A percentile compares a stretch with the other conserved stretches of the same genome.
phyloP scores from a whole-genome alignment of 306 rosid genomes.

The Casuarina equisetifolia region DNA sequence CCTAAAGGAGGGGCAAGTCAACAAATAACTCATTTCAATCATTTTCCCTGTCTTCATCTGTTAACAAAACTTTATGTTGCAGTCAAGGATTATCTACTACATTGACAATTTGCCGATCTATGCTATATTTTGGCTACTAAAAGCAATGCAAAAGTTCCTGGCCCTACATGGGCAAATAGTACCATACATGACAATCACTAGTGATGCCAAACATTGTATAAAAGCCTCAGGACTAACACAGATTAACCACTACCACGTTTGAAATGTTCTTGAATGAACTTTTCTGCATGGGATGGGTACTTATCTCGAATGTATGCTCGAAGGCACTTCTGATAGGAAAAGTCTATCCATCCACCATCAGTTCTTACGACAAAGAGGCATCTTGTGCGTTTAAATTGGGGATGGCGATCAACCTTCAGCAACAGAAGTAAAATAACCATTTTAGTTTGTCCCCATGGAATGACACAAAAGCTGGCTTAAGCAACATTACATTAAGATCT shows the following conservation, averaged over 20 bases:
- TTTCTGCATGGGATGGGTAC: constrained; percentile 74
- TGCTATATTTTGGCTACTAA: constrained; percentile 21
- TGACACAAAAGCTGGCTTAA: not conserved
- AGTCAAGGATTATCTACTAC: constrained; percentile 45
- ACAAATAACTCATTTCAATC: constrained; percentile 47
- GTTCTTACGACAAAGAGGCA: constrained; percentile 89
- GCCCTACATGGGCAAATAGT: not conserved
- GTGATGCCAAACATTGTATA: constrained; percentile 16
- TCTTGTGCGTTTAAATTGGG: constrained; percentile 64
- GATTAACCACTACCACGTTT: constrained; percentile 67
- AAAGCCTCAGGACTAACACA: constrained; percentile 21
- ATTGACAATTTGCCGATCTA: constrained; percentile 37
- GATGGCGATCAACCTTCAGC: constrained; percentile 90
- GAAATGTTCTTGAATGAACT: constrained; percentile 73
- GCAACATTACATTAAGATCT: not conserved
- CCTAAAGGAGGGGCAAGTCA: constrained; percentile 44
- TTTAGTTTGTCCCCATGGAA: not conserved
- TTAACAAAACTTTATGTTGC: constrained; percentile 29
- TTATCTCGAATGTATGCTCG: constrained; percentile 69
- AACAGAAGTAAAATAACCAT: constrained; percentile 27
- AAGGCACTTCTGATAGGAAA: constrained; percentile 88
- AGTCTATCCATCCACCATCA: constrained; percentile 86
- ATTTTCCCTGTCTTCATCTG: constrained; percentile 33
- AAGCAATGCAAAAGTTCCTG: constrained; percentile 4
- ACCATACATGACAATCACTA: constrained; percentile 21